Evolutionary conservation across 2,329 filamentous ascomycete species (phyloP).

Genomic region (Cryphonectria naterciae): DNA sequence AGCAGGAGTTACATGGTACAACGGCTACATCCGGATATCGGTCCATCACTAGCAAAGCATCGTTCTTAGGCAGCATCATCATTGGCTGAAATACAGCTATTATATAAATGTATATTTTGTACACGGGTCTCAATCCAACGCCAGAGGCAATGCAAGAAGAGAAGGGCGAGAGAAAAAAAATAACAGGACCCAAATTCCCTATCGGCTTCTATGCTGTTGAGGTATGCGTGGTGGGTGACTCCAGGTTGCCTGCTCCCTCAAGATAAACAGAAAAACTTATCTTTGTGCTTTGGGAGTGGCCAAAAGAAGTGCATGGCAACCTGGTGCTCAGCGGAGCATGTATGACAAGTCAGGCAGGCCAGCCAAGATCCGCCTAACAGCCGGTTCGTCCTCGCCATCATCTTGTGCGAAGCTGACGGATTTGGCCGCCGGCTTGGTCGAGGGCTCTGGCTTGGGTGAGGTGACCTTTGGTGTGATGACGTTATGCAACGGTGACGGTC

Average conservation of each 20-base stretch:
- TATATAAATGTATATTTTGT: neutral
- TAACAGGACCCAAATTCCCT: neutral
- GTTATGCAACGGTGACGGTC: conserved; percentile 25
- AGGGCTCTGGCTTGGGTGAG: conserved; percentile 17
- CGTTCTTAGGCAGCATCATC: neutral
- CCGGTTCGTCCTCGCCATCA: conserved; percentile 23
- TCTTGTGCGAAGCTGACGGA: conserved; percentile 20
- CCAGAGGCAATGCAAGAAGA: conserved; percentile 23
- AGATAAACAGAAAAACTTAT: neutral
- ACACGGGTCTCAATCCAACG: conserved; percentile 14
- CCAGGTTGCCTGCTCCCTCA: neutral
- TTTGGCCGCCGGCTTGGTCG: neutral
- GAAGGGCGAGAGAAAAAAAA: neutral
- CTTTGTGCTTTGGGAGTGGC: neutral
- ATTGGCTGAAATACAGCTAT: neutral
- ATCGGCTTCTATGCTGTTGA: neutral
- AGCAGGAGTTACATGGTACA: neutral
- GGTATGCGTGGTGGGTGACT: neutral
- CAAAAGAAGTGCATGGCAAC: neutral
- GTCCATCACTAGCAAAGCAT: neutral
- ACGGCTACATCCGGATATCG: neutral
- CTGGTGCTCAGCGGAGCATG: conserved; percentile 37
- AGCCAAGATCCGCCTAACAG: conserved; percentile 33
- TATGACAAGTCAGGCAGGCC: conserved; percentile 42
- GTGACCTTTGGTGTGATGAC: conserved; percentile 19